Evolutionary conservation across 306 rosid species (phyloP), one percentile per base, ranked within the genome.

Genomic region (Macrotyloma uniflorum): DNA sequence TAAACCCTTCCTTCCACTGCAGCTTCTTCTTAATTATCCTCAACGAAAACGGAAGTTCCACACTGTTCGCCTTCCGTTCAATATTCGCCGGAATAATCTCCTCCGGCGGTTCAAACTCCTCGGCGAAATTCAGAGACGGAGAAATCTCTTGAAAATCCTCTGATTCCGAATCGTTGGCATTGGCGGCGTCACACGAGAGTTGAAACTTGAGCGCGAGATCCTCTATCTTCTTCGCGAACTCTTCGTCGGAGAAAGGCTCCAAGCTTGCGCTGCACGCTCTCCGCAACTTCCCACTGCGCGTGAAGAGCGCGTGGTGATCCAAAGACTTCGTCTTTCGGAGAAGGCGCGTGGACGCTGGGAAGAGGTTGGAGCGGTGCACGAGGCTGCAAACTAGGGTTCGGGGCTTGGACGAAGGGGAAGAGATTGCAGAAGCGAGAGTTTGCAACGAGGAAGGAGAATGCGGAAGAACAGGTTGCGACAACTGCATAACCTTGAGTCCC

Each of bases 21-120:
- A 96, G 80, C 83, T 96, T 96, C 83, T 87, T 83, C 91, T 88
- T 87, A 49, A 96, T 88, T 26, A 96, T 91, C 16, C 99, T 78
- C 13, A 96, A 86, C 3, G 99, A 96, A 3, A 90, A 86, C 43
- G 99, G 99, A 4, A 96, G 89, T 26, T 90, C 99, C 42, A 91
- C 79, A 76, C 97, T 91, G 85, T 93, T 96, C 5, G 97, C 99
- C 75, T 86, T 91, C 42, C 96, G 82, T 57, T 93, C 96, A 12
- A 93, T 90, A 55, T 85, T 87, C 16, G 87, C 89, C 46, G 87
- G 89, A 26, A 84, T 83, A 6, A 89, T 76, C 23, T 88, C 93
- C 28, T 43, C 83, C 55, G 89, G 87, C 5, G 84, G 88, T 81
- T 87, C 92, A 16, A 75, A 46, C 53, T 59, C 80, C 6, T 55